Evolutionary conservation across 2,329 filamentous ascomycete species (phyloP).

Genomic region (Leptographium flavum): DNA sequence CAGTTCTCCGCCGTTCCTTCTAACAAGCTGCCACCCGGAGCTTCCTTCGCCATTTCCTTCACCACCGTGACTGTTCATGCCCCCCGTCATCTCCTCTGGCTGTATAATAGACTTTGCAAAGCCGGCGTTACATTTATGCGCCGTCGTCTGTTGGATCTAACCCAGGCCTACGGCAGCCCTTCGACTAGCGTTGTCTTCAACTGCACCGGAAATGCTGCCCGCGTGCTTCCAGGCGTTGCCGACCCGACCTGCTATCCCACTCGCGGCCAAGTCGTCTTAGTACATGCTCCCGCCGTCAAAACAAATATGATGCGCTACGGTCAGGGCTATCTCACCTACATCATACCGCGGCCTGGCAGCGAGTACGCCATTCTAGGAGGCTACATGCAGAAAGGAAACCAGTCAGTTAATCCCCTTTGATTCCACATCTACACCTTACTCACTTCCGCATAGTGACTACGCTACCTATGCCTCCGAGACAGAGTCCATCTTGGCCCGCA

Average conservation of each 20-base stretch:
- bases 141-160: constrained; percentile 15
- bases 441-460: constrained; percentile 12
- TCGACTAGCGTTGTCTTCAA: constrained; percentile 14
- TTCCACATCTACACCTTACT: no score
- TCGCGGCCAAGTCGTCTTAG: constrained; percentile 24
- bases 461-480: constrained; percentile 23
- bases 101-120: constrained; percentile 14
- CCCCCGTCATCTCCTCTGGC: constrained; percentile 21
- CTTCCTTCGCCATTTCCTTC: constrained; percentile 21
- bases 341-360: constrained; percentile 23
- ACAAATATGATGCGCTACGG: constrained; percentile 25
- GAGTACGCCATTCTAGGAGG: constrained; percentile 24
- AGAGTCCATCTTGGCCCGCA: constrained; percentile 22
- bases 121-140: constrained; percentile 20
- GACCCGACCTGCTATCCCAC: constrained; percentile 26
- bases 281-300: constrained; percentile 18
- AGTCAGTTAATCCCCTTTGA: neutral
- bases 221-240: constrained; percentile 19
- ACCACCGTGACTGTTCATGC: constrained; percentile 24
- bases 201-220: constrained; percentile 15
- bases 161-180: constrained; percentile 14
- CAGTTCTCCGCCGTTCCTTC: neutral
- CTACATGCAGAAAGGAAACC: constrained; percentile 22
- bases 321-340: constrained; percentile 24
- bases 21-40: constrained; percentile 17